phyloP scores from a whole-genome alignment of 495 filamentous ascomycete genomes.

The Lasiosphaeria ovina region DNA sequence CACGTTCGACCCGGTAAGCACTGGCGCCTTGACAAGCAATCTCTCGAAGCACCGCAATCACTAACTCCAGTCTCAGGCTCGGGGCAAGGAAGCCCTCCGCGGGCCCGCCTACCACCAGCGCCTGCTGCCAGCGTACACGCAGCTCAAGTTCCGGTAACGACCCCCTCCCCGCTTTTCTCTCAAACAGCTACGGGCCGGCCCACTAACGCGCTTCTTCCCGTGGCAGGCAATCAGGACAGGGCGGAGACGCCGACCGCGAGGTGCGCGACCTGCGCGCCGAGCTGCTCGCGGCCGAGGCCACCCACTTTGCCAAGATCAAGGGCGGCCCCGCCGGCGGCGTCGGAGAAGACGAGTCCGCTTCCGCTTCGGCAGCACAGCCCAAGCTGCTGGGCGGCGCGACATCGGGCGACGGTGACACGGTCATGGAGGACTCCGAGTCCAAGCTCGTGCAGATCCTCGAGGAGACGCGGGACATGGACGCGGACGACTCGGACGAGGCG shows the following conservation, averaged over 20 bases:
- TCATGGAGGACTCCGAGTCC: constrained; percentile 66
- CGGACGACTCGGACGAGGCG: constrained; percentile 71
- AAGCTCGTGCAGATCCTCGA: constrained; percentile 87
- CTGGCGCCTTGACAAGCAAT: background rate
- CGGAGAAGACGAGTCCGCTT: constrained; percentile 30
- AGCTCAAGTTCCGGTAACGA: constrained; percentile 76
- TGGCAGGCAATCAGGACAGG: constrained; percentile 77
- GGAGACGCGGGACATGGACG: constrained; percentile 86
- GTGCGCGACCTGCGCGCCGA: constrained; percentile 86
- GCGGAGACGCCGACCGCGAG: constrained; percentile 71
- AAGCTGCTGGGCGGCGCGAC: constrained; percentile 51
- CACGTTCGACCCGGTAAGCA: constrained; percentile 83
- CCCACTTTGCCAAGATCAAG: constrained; percentile 80
- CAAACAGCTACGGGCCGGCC: constrained; percentile 2
- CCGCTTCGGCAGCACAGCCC: constrained; percentile 57
- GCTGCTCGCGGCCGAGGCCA: constrained; percentile 81
- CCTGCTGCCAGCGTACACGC: constrained; percentile 86
- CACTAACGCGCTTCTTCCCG: background rate
- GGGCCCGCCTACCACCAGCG: constrained; percentile 96
- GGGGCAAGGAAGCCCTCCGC: constrained; percentile 90
- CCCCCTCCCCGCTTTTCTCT: background rate
- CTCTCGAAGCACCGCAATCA: constrained; percentile 19
- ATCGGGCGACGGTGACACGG: constrained; percentile 44
- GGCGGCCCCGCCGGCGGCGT: constrained; percentile 47
- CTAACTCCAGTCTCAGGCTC: constrained; percentile 55